A percentile compares a stretch with the other conserved stretches of the same genome.
Conservation (phyloP, 2,329 filamentous ascomycete genomes). For the Xylariaceae sp. region DNA sequence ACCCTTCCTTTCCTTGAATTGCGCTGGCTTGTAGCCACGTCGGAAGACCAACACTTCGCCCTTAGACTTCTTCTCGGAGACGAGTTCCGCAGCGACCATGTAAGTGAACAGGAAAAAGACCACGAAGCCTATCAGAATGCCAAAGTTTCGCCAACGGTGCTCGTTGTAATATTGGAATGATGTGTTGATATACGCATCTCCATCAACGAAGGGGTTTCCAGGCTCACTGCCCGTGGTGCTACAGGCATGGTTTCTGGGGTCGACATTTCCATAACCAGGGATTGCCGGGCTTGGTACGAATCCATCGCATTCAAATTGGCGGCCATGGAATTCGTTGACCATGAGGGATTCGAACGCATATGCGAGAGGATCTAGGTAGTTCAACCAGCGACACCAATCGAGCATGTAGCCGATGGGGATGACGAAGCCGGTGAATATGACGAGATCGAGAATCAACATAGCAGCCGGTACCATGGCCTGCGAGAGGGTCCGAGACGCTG, state of each 20-base stretch:
- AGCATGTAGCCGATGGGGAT: slow-evolving; percentile 71
- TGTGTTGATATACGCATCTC: slow-evolving; percentile 58
- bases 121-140: slow-evolving; percentile 68
- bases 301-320: slow-evolving; percentile 57
- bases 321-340: slow-evolving; percentile 78
- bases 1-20: slow-evolving; percentile 62
- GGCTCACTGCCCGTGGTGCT: slow-evolving; percentile 59
- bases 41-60: slow-evolving; percentile 77
- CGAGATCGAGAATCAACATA: slow-evolving; percentile 64
- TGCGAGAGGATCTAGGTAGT: slow-evolving; percentile 76
- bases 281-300: slow-evolving; percentile 47
- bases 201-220: slow-evolving; percentile 55
- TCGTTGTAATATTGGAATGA: slow-evolving; percentile 59
- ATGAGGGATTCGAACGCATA: slow-evolving; percentile 82
- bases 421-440: slow-evolving; percentile 73
- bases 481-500: slow-evolving; percentile 70
- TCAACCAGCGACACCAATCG: slow-evolving; percentile 81
- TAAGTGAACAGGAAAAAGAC: slow-evolving; percentile 64
- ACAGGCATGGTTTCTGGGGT: slow-evolving; percentile 54
- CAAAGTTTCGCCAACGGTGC: slow-evolving; percentile 72
- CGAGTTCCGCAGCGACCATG: slow-evolving; percentile 66
- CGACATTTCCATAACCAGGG: slow-evolving; percentile 42
- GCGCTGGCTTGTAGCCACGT: slow-evolving; percentile 64
- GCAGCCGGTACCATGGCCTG: slow-evolving; percentile 65
- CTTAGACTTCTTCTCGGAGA: slow-evolving; percentile 70